These are phyloP conservation scores for Pulveroboletus sp. DNA, from an alignment of 768 basidiomycete species.

Conservation along the genomic window DNA sequence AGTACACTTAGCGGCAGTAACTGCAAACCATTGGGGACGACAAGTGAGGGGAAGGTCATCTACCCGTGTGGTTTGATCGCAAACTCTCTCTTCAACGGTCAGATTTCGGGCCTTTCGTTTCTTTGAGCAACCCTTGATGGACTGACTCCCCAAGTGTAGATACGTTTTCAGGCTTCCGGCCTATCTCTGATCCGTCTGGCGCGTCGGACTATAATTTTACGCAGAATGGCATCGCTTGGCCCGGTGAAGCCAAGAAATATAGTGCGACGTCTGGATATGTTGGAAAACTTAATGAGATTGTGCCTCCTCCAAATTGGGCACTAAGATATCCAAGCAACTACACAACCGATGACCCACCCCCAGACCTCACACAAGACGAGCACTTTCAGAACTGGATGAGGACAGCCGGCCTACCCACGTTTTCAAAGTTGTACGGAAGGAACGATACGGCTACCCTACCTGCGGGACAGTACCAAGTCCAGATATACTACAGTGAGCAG, in stretches of 20 bases:
- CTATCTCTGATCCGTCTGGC: constrained; percentile 38
- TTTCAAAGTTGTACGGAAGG: constrained; percentile 90
- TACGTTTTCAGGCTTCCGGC: constrained; percentile 64
- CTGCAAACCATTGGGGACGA: constrained; percentile 81
- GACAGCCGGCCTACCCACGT: constrained; percentile 93
- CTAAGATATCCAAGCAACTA: constrained; percentile 71
- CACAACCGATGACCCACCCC: constrained; percentile 56
- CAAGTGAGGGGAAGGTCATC: constrained; percentile 48
- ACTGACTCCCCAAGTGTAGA: constrained; percentile 43
- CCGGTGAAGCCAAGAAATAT: constrained; percentile 91
- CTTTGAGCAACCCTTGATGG: background rate
- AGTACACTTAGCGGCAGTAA: constrained; percentile 59
- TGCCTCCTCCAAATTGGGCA: constrained; percentile 93
- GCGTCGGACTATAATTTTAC: constrained; percentile 66
- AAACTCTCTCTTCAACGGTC: constrained; percentile 95
- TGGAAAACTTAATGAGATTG: constrained; percentile 51
- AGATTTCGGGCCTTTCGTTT: constrained; percentile 11
- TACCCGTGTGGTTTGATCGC: constrained; percentile 98
- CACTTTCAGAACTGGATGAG: constrained; percentile 99
- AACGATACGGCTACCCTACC: constrained; percentile 75
- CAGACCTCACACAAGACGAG: constrained; percentile 72
- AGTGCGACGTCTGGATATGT: constrained; percentile 48
- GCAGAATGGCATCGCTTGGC: constrained; percentile 86
- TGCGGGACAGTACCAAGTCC: constrained; percentile 71
- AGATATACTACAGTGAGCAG: constrained; percentile 68